A percentile compares a stretch with the other conserved stretches of the same genome.
Conservation (phyloP, 805 yeast genomes). For the Yarrowia sp. region DNA sequence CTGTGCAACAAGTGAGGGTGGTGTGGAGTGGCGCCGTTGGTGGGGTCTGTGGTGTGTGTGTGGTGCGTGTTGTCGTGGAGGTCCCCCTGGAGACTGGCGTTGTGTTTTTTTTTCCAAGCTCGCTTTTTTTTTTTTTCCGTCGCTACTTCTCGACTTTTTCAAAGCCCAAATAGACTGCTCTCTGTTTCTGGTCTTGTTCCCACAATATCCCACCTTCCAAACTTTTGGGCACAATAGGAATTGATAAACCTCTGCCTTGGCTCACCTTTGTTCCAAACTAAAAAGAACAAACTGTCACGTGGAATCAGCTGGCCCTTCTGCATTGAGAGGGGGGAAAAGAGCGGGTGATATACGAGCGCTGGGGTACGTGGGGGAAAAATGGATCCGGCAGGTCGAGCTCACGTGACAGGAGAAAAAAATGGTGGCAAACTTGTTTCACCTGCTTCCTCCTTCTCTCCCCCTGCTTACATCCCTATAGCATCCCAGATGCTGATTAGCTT, state of each 20-base stretch:
- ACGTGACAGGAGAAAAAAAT: too few relatives aligned
- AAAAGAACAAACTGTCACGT: constrained; percentile 36
- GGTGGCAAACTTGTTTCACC: too few relatives aligned
- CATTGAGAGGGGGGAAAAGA: constrained; percentile 26
- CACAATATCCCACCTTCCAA: background rate
- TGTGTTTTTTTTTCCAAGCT: background rate
- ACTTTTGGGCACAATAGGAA: constrained; percentile 32
- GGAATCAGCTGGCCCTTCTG: constrained; percentile 34
- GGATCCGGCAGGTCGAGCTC: too few relatives aligned
- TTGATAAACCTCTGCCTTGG: constrained; percentile 37
- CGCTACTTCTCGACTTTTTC: too few relatives aligned
- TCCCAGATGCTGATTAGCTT: constrained; percentile 10
- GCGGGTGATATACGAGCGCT: too few relatives aligned
- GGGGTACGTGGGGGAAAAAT: too few relatives aligned
- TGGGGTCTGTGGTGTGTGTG: background rate
- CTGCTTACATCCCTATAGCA: constrained; percentile 6
- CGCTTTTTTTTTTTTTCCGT: background rate
- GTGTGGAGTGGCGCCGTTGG: background rate
- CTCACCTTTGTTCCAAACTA: constrained; percentile 26
- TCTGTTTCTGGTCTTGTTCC: too few relatives aligned
- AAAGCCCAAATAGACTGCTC: too few relatives aligned
- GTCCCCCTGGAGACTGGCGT: too few relatives aligned
- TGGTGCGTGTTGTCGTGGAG: too few relatives aligned
- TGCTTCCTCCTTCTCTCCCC: too few relatives aligned
- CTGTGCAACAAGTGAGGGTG: too few relatives aligned